A percentile compares a stretch with the other conserved stretches of the same genome.
These are phyloP conservation scores for Boletus insuetus DNA, from an alignment of 768 basidiomycete species.

Conservation along the genomic window DNA sequence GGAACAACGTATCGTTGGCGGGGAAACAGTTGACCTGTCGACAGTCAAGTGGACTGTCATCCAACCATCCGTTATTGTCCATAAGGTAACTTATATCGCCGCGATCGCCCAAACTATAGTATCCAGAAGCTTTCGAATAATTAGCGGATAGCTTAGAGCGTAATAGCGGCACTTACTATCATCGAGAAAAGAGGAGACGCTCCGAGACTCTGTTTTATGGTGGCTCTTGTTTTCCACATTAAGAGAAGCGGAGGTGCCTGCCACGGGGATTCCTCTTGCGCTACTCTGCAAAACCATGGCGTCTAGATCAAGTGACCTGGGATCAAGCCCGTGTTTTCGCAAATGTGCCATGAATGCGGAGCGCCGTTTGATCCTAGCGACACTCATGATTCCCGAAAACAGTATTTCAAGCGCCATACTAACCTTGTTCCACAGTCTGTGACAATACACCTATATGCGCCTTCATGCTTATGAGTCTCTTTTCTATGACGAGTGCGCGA, in stretches of 20 bases:
- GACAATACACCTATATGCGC: slow-evolving; percentile 45
- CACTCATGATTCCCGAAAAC: background rate
- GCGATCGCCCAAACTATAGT: background rate
- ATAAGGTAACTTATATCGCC: background rate
- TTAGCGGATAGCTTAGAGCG: background rate
- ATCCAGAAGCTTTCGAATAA: slow-evolving; percentile 12
- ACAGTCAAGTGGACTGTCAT: slow-evolving; percentile 1
- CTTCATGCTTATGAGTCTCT: slow-evolving; percentile 49
- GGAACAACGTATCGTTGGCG: background rate
- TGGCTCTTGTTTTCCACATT: background rate
- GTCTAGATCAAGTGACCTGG: slow-evolving; percentile 15
- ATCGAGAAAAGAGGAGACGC: slow-evolving; percentile 3
- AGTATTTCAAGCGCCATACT: background rate
- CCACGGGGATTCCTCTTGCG: slow-evolving; percentile 3
- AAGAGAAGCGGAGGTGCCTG: slow-evolving; percentile 12
- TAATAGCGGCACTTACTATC: slow-evolving; percentile 15
- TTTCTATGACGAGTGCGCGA: slow-evolving; percentile 63
- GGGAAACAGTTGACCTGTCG: slow-evolving; percentile 2
- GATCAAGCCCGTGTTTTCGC: slow-evolving; percentile 43
- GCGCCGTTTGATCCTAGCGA: slow-evolving; percentile 59
- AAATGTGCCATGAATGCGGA: slow-evolving; percentile 57
- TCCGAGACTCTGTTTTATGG: slow-evolving; percentile 3
- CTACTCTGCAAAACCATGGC: slow-evolving; percentile 22
- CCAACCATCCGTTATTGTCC: slow-evolving; percentile 4
- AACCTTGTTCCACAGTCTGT: slow-evolving; percentile 49